Conservation (phyloP, 768 basidiomycete species). For the Russula emetica region DNA sequence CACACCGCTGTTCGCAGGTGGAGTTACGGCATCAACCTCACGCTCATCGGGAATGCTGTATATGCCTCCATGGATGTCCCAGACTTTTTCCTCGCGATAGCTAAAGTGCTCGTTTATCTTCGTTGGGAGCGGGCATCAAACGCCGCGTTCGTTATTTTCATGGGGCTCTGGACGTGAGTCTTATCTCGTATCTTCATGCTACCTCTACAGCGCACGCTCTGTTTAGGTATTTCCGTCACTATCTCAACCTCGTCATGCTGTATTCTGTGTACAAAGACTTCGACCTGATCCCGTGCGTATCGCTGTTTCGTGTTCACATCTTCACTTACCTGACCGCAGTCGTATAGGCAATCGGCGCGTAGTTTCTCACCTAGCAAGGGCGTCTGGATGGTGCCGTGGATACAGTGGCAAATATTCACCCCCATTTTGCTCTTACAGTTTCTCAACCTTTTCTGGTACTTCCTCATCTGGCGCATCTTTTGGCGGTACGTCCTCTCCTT, state of each 20-base stretch:
- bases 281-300: conserved; percentile 68
- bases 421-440: conserved; percentile 72
- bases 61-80: conserved; percentile 98
- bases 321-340: background rate
- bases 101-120: conserved; percentile 88
- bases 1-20: conserved; percentile 46
- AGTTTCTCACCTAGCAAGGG: conserved; percentile 60
- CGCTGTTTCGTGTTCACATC: background rate
- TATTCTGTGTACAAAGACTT: conserved; percentile 84
- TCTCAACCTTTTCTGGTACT: conserved; percentile 93
- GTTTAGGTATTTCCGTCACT: conserved; percentile 87
- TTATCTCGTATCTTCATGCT: background rate
- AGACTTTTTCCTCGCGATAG: conserved; percentile 82
- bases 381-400: conserved; percentile 69
- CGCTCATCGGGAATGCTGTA: conserved; percentile 84
- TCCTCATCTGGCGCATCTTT: conserved; percentile 74
- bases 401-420: conserved; percentile 74
- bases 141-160: conserved; percentile 58
- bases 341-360: conserved; percentile 47
- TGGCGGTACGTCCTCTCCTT: conserved; percentile 48
- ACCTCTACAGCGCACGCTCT: background rate
- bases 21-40: conserved; percentile 79
- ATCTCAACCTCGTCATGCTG: conserved; percentile 79
- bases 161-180: conserved; percentile 77
- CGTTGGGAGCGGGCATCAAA: conserved; percentile 60